These are phyloP conservation scores for Stylonectria norvegica DNA, from an alignment of 2,329 filamentous ascomycete species.

Conservation along the genomic window DNA sequence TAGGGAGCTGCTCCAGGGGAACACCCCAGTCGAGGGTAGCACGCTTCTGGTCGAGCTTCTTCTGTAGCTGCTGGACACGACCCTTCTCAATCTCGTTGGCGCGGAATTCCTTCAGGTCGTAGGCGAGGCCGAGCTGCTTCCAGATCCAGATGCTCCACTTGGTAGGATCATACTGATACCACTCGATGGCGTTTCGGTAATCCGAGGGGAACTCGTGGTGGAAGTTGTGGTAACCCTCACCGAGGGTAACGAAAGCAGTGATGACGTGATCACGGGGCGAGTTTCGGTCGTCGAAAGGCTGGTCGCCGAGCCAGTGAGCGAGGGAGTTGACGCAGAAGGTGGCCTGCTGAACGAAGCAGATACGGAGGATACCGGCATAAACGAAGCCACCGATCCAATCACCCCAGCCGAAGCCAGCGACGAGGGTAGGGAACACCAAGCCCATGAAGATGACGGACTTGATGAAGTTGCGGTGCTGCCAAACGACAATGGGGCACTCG, in stretches of 20 bases:
- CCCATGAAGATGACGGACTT: slow-evolving; percentile 77
- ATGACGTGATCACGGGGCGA: slow-evolving; percentile 84
- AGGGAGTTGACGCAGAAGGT: slow-evolving; percentile 92
- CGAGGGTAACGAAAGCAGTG: slow-evolving; percentile 79
- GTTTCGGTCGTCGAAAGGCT: slow-evolving; percentile 91
- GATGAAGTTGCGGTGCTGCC: slow-evolving; percentile 85
- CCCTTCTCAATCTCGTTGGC: slow-evolving; percentile 92
- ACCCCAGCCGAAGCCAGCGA: slow-evolving; percentile 75
- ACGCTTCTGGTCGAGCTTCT: slow-evolving; percentile 89
- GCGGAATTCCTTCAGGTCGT: slow-evolving; percentile 87
- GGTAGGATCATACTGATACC: slow-evolving; percentile 88
- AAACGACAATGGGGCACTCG: slow-evolving; percentile 79
- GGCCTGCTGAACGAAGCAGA: slow-evolving; percentile 88
- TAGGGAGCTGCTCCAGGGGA: slow-evolving; percentile 79
- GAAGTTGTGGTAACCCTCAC: slow-evolving; percentile 93
- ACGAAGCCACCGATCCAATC: slow-evolving; percentile 81
- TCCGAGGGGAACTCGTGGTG: slow-evolving; percentile 93
- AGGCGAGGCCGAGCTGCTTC: slow-evolving; percentile 81
- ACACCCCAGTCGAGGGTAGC: slow-evolving; percentile 80
- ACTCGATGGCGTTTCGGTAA: slow-evolving; percentile 88
- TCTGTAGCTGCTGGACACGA: slow-evolving; percentile 81
- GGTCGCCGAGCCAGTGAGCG: slow-evolving; percentile 87
- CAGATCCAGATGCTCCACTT: slow-evolving; percentile 85
- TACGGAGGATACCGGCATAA: slow-evolving; percentile 79
- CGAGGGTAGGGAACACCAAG: slow-evolving; percentile 68